phyloP scores from a whole-genome alignment of 1,139 yeast species.

The Arxiozyma slooffiae region DNA sequence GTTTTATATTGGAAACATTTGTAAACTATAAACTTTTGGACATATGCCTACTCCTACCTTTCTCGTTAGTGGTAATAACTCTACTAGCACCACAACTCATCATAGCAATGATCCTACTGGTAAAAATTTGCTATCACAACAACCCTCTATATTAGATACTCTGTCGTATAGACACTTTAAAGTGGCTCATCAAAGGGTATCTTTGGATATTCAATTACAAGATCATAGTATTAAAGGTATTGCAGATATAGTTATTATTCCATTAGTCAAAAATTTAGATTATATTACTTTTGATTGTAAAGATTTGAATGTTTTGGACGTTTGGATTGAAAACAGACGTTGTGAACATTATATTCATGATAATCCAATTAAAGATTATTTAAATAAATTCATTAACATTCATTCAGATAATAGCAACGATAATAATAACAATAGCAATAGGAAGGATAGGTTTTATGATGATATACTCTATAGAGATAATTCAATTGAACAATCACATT shows the following conservation, averaged over 20 bases:
- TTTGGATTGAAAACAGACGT: constrained; percentile 49
- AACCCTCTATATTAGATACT: constrained; percentile 10
- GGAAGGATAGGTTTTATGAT: not conserved
- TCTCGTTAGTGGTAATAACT: not conserved
- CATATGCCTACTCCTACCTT: not conserved
- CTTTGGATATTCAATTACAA: constrained; percentile 56
- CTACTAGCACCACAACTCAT: not conserved
- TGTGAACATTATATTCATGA: constrained; percentile 42
- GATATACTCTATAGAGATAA: constrained; percentile 17
- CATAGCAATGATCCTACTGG: constrained; percentile 1
- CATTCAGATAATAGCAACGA: not conserved
- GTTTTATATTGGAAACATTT: not conserved
- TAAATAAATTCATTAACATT: constrained; percentile 15
- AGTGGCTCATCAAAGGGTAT: constrained; percentile 61
- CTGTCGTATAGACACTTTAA: constrained; percentile 32
- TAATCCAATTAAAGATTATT: constrained; percentile 34
- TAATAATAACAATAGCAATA: constrained; percentile 3
- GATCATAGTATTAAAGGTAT: constrained; percentile 50
- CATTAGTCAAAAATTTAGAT: constrained; percentile 51
- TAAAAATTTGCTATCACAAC: constrained; percentile 3
- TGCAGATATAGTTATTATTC: constrained; percentile 75
- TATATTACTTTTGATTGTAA: constrained; percentile 70
- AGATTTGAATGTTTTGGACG: constrained; percentile 55
- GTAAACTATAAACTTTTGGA: not conserved
- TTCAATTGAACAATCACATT: constrained; percentile 38